Base-by-base conservation (phyloP, 2,329 filamentous ascomycete genomes). In the Penicillium sp. region DNA sequence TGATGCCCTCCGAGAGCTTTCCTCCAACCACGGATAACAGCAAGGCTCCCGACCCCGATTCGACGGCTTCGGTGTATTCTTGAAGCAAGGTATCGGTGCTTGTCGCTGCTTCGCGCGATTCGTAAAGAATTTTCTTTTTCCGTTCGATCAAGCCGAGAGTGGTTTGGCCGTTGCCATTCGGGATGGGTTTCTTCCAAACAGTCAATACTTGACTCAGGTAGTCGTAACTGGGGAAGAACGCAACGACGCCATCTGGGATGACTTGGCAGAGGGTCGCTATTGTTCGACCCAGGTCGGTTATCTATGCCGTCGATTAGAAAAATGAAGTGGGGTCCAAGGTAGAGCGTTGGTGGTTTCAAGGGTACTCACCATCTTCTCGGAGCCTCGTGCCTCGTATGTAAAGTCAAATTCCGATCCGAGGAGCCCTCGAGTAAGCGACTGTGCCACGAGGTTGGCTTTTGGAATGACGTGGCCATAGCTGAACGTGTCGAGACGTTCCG, bases 381-480 rank as follows among this genome's bases (percentile, higher is more conserved):
- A 84, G 45, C 82, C 81, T 22, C 94, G 84, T 38, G 85, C 86
- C 58, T 88, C 85, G 69, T 88, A 99, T 41, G 88, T 96, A 67
- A 97, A 97, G 66, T 96, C 90, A 56, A 97, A 90, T 4, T 81
- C 74, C 7, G 70, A 60, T 16, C 81, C 76, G 45, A 70, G 61
- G 58, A 79, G 60, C 47, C 79, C 73, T 53, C 73, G 71, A 1
- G 69, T 78, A 0, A 99, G 72, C 0, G 89, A 85, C 74, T 87
- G 87, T 1, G 91, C 92, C 48, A 90, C 84, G 2, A 99, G 80
- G 57, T 91, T 96, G 3, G 85, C 82, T 0, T 82, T 72, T 0
- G 94, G 92, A 48, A 99, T 95, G 41, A 99, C 92, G 71, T 99
- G 94, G 0, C 90, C 92, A 68, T 92, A 99, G 60, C 91, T 96